phyloP scores from a whole-genome alignment of 2,329 filamentous ascomycete species.

The Aaosphaeria pasadenensis region DNA sequence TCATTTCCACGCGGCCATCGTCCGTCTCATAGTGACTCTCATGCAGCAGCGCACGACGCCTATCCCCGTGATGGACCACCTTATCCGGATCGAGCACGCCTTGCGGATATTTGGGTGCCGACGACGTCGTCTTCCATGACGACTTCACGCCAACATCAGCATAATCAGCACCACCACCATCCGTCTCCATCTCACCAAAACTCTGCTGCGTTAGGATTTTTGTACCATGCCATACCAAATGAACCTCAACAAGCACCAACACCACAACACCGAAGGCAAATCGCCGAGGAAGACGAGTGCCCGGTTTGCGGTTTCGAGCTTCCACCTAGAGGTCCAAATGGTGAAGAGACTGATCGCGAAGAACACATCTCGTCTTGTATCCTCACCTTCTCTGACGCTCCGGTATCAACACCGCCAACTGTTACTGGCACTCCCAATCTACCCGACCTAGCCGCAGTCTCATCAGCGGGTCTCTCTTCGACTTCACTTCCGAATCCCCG shows the following conservation, averaged over 20 bases:
- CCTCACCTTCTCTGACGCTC: slow-evolving; percentile 18
- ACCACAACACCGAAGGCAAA: slow-evolving; percentile 23
- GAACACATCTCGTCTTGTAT: slow-evolving; percentile 46
- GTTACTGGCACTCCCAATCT: background rate
- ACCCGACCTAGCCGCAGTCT: too few relatives aligned
- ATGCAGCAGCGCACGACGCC: slow-evolving; percentile 11
- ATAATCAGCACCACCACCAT: background rate
- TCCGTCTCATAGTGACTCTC: slow-evolving; percentile 15
- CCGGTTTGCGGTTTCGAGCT: slow-evolving; percentile 73
- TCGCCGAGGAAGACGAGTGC: slow-evolving; percentile 72
- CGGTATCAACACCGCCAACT: slow-evolving; percentile 8
- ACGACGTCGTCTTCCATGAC: slow-evolving; percentile 8
- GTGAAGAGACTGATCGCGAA: slow-evolving; percentile 41
- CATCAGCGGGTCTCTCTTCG: slow-evolving; percentile 9
- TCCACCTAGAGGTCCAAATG: slow-evolving; percentile 48
- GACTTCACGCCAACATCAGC: background rate
- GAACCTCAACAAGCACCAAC: slow-evolving; percentile 8
- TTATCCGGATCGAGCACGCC: slow-evolving; percentile 18
- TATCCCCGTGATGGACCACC: slow-evolving; percentile 20
- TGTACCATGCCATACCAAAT: background rate
- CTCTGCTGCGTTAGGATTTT: background rate
- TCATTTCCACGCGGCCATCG: slow-evolving; percentile 12
- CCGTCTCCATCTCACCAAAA: slow-evolving; percentile 2
- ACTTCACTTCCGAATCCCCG: slow-evolving; percentile 25
- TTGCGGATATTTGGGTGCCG: slow-evolving; percentile 23